phyloP scores from a whole-genome alignment of 2,329 filamentous ascomycete species.

The Tolypocladium sp. region DNA sequence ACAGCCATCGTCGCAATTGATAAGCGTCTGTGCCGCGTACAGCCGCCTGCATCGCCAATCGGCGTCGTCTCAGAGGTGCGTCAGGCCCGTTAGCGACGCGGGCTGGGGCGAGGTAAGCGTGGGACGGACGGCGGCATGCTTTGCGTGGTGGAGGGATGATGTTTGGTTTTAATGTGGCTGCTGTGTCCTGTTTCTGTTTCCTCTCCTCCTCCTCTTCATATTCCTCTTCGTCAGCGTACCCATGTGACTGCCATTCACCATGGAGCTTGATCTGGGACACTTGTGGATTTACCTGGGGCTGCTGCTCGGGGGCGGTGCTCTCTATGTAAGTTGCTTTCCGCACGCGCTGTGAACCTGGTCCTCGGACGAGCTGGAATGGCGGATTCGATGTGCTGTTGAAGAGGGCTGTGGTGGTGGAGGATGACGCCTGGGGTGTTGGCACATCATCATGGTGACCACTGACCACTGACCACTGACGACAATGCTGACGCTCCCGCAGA shows the following conservation, averaged over 20 bases:
- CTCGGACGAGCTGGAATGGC: too few species aligned
- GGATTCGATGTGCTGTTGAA: too few species aligned
- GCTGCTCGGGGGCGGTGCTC: conserved; percentile 20
- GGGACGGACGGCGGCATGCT: not conserved
- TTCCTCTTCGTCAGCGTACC: not conserved
- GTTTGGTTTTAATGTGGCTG: not conserved
- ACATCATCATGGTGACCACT: not conserved
- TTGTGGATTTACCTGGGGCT: conserved; percentile 30
- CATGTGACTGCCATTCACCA: conserved; percentile 3
- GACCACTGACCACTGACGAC: too few species aligned
- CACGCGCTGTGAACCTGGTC: not conserved
- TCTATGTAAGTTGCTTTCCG: conserved; percentile 29
- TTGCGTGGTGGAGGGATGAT: not conserved
- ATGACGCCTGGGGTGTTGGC: not conserved
- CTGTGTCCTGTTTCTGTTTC: not conserved
- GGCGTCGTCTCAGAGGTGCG: conserved; percentile 3
- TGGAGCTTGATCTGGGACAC: conserved; percentile 22
- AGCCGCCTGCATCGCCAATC: conserved; percentile 13
- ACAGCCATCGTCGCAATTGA: not conserved
- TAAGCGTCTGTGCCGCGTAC: conserved; percentile 14
- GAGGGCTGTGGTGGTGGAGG: not conserved
- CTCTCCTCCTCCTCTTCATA: not conserved
- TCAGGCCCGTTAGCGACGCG: not conserved
- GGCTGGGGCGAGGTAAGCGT: not conserved
- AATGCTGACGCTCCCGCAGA: conserved; percentile 15